A percentile compares a stretch with the other conserved stretches of the same genome.
phyloP scores from a whole-genome alignment of 176 grass and related monocot species.

The Oryza punctata region DNA sequence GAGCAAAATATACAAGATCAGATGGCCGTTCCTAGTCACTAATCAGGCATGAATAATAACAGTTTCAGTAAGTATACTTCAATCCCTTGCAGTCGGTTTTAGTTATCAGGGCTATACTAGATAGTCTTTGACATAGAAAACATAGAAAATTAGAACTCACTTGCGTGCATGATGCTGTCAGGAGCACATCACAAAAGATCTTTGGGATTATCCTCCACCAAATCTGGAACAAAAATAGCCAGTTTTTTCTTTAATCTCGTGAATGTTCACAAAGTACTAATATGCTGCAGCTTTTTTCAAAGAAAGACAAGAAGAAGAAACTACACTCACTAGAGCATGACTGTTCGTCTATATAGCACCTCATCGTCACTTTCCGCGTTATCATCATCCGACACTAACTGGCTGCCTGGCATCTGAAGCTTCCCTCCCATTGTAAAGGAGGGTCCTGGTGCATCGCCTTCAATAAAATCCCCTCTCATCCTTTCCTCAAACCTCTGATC shows the following conservation, averaged over 20 bases:
- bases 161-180: not conserved
- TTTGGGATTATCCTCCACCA: constrained; percentile 8
- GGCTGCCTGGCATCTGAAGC: constrained; percentile 75
- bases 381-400: constrained; percentile 68
- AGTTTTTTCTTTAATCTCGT: not conserved
- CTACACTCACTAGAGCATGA: constrained; percentile 75
- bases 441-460: constrained; percentile 74
- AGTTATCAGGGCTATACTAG: not conserved
- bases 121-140: constrained; percentile 8
- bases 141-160: constrained; percentile 28
- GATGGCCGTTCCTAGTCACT: not conserved
- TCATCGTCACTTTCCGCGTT: constrained; percentile 81
- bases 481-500: constrained; percentile 91
- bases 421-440: constrained; percentile 89
- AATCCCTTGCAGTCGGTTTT: not conserved
- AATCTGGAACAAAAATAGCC: constrained; percentile 31
- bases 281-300: not conserved
- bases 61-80: not conserved
- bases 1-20: not conserved
- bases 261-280: not conserved
- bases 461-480: constrained; percentile 82
- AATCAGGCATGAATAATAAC: not conserved
- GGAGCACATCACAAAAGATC: not conserved
- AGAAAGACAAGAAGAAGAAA: constrained; percentile 31
- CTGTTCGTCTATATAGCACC: constrained; percentile 83